Conservation (phyloP, 352 stramenopile species). For the Phytopythium montanum region DNA sequence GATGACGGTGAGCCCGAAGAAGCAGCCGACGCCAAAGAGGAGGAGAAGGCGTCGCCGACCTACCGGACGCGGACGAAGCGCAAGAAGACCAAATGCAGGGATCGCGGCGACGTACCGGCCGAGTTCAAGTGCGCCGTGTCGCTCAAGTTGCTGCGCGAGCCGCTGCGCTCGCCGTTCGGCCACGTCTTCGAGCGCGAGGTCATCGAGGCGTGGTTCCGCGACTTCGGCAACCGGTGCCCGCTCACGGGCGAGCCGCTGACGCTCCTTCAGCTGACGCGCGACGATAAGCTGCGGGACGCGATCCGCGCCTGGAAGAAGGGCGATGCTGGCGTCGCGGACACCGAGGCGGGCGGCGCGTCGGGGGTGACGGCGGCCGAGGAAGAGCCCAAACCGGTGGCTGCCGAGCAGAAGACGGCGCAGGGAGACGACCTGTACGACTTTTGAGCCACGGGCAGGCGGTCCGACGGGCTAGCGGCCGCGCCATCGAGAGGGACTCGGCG, state of each 20-base stretch:
- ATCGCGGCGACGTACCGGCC: conserved; percentile 30
- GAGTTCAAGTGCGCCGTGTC: conserved; percentile 80
- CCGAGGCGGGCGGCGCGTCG: background rate
- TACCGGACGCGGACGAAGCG: conserved; percentile 21
- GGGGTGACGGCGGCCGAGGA: conserved; percentile 6
- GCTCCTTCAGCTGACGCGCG: conserved; percentile 38
- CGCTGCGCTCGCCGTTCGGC: conserved; percentile 65
- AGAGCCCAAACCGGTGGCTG: conserved; percentile 5
- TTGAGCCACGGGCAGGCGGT: background rate
- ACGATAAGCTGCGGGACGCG: conserved; percentile 49
- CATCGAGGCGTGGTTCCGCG: conserved; percentile 76
- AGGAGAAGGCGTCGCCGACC: conserved; percentile 22
- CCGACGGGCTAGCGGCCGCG: background rate
- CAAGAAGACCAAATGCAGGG: conserved; percentile 34
- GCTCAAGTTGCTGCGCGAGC: conserved; percentile 62
- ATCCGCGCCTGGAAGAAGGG: conserved; percentile 69
- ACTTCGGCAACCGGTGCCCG: conserved; percentile 81
- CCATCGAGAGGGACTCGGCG: background rate
- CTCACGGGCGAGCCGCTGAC: conserved; percentile 68
- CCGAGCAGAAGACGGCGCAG: conserved; percentile 5
- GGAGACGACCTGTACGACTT: conserved; percentile 12
- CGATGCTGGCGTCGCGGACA: background rate
- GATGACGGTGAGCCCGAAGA: conserved; percentile 21
- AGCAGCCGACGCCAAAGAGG: conserved; percentile 21
- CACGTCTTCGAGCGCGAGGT: conserved; percentile 78